Evolutionary conservation across 2,329 filamentous ascomycete genomes (phyloP), one percentile per base, ranked within the genome.

Genomic region (Xenosphaeropsis pyriputrescens): DNA sequence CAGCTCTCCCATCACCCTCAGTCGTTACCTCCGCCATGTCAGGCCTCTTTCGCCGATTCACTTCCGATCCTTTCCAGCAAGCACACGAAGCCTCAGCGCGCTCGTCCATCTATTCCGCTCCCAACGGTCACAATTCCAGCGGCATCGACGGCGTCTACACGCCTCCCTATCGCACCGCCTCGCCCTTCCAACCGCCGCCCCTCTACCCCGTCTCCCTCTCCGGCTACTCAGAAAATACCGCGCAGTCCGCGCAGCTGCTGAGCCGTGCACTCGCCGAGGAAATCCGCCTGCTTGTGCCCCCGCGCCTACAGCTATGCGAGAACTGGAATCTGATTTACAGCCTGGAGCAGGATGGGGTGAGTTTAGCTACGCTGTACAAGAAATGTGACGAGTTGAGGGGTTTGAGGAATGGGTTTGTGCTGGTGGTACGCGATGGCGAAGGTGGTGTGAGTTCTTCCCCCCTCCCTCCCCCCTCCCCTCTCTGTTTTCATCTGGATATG

Each of bases 281-380:
- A 63, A 94, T 96, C 40, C 72, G 91, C 35, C 72, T 93, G 30
- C 77, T 96, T 51, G 65, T 96, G 16, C 91, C 91, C 1, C 77
- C 93, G 46, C 71, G 91, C 35, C 62, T 96, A 42, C 85, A 93
- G 58, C 75, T 98, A 33, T 74, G 80, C 42, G 88, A 95, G 48
- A 75, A 80, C 43, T 98, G 91, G 91, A 70, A 69, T 38, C 63
- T 96, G 36, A 71, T 80, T 29, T 98, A 96, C 61, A 93, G 85
- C 46, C 66, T 98, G 29, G 88, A 94, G 51, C 82, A 93, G 58
- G 79, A 98, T 57, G 91, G 91, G 11, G 85, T 88, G 37, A 91
- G 85, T 45, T 61, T 98, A 29, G 71, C 72, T 8, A 96, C 91
- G 0, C 62, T 98, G 19, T 98, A 96, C 55, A 72, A 85, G 48